Conservation (phyloP, 176 grass and related monocot genomes). For the Elaeis guineensis region DNA sequence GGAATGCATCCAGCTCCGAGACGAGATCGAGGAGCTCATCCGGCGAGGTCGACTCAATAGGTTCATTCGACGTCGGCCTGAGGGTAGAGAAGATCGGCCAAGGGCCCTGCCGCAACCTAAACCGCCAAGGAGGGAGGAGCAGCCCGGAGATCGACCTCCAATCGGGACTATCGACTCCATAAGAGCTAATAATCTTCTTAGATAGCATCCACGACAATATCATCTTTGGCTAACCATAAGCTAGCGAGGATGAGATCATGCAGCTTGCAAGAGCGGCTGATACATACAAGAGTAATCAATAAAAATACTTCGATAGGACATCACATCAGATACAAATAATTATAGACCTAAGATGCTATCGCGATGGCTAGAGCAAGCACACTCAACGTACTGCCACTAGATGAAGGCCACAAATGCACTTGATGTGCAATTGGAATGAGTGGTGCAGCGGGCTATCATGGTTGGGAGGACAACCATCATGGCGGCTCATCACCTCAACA, state of each 20-base stretch:
- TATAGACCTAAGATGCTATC: slow-evolving; percentile 7
- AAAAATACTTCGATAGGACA: too few species aligned
- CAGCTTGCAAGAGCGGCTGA: neutral
- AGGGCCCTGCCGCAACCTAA: too few species aligned
- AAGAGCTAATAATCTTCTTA: slow-evolving; percentile 1
- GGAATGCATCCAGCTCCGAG: too few species aligned
- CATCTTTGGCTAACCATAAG: neutral
- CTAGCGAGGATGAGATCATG: neutral
- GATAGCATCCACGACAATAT: slow-evolving; percentile 2
- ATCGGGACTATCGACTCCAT: too few species aligned
- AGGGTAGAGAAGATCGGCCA: too few species aligned
- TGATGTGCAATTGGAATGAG: slow-evolving; percentile 25
- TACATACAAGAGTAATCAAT: neutral
- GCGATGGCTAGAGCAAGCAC: slow-evolving; percentile 89
- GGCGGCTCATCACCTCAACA: slow-evolving; percentile 51
- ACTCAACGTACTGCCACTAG: slow-evolving; percentile 28
- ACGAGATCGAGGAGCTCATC: too few species aligned
- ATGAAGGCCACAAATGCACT: neutral
- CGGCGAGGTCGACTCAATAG: too few species aligned
- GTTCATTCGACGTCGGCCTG: too few species aligned
- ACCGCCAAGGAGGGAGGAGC: too few species aligned
- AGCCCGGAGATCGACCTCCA: too few species aligned
- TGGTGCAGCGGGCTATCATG: slow-evolving; percentile 61
- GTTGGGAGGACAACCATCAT: too few species aligned
- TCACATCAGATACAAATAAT: too few species aligned